Evolutionary conservation across 768 basidiomycete species (phyloP), one percentile per base, ranked within the genome.

Genomic region (Auricularia sp.): DNA sequence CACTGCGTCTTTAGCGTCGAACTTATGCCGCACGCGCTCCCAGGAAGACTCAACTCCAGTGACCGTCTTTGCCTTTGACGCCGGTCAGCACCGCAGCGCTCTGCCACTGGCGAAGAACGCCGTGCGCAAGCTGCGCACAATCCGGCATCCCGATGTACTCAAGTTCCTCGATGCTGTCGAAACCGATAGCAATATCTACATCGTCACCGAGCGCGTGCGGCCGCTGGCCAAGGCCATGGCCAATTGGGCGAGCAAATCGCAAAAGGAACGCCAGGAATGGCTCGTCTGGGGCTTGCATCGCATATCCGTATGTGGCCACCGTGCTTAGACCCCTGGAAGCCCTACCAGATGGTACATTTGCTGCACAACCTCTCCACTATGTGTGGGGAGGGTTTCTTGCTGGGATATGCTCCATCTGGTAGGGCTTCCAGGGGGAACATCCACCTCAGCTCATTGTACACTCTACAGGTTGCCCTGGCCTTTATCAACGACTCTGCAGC

Each of bases 161-260:
- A 95, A 91, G 73, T 98, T 95, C 76, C 85, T 99, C 79, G 97
- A 98, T 68, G 92, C 84, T 1, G 85, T 92, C 18, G 95, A 98
- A 73, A 89, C 93, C 1, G 97, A 98, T 62, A 83, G 84, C 13
- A 83, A 83, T 0, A 83, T 98, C 54, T 89, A 92, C 73, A 90
- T 99, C 70, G 90, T 98, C 81, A 99, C 97, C 1, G 97, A 99
- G 75, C 88, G 92, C 3, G 88, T 98, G 13, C 81, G 84, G 37
- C 92, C 96, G 3, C 77, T 98, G 21, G 79, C 82, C 14, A 72
- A 76, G 7, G 82, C 84, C 1, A 73, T 97, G 61, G 76, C 83
- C 47, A 78, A 84, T 10, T 89, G 88, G 83, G 77, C 82, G 2
- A 79, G 80, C 51, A 87, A 87, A 67, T 80, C 78, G 61, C 75